Base-by-base conservation (phyloP, 805 yeast species). In the Kluyveromyces wickerhamii region DNA sequence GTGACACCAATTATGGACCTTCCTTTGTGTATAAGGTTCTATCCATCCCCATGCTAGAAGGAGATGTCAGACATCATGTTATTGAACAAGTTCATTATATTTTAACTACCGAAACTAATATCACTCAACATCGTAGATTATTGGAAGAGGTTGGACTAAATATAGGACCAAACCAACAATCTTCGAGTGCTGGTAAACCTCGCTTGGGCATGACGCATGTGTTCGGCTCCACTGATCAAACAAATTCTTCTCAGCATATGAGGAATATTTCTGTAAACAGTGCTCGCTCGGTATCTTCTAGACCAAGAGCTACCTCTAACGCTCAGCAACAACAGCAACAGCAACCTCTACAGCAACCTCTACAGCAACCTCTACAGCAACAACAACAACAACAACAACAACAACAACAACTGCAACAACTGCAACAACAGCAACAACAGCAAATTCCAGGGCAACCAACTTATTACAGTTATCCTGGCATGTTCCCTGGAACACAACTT, bases 141-240 rank as follows among this genome's bases (percentile, higher is more conserved):
- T 72, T 88, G 71, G 97, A 89, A 47, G 97, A 89, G 57, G 89
- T 87, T 42, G 96, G 96, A 3, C 63, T 88, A 34, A 60, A 57
- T 30, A 32, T 11, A 11, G 22, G 16, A 3, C 26, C 31, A 28
- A 26, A 8, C n/a, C 22, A 14, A 12, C 34, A 21, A 19, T n/a
- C 18, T 15, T 14, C 34, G 51, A n/a, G 17, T 36, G 8, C 39
- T 22, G 27, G 23, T 41, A 47, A 45, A 13, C 56, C 51, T 31
- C 45, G 53, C 4, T 38, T 43, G 7, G 49, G 52, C 31, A 39
- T 43, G 7, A 48, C 58, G 3, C 57, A 52, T 13, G 47, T 43
- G 2, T 47, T 44, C 32, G 42, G 31, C 16, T 42, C 38, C 7
- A 59, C 54, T 15, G 26, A 30, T 4, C 29, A n/a, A n/a, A 24